Conservation (phyloP, 495 filamentous ascomycete species). For the Staphylotrichum longicolle region DNA sequence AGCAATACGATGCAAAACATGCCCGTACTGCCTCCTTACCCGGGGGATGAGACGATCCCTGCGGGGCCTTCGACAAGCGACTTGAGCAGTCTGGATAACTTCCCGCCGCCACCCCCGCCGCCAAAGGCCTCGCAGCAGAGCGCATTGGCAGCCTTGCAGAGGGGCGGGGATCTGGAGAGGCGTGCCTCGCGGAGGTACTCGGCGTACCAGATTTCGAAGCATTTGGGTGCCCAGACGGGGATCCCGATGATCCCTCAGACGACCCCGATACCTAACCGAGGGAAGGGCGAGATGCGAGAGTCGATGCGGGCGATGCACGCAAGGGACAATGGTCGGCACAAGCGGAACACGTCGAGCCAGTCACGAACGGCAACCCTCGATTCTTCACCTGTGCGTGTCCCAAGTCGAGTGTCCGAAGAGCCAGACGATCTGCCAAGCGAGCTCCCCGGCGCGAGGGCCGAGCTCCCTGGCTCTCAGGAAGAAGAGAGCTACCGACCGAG, state of each 20-base stretch:
- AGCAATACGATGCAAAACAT: conserved; percentile 67
- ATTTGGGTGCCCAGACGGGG: conserved; percentile 75
- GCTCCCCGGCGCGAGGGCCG: conserved; percentile 36
- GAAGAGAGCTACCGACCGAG: conserved; percentile 59
- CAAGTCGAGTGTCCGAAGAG: conserved; percentile 67
- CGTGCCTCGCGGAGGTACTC: conserved; percentile 91
- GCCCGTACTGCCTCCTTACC: conserved; percentile 63
- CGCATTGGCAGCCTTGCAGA: conserved; percentile 84
- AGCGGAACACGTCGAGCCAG: conserved; percentile 49
- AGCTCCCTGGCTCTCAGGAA: conserved; percentile 53
- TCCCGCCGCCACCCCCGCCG: conserved; percentile 69
- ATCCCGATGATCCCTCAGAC: conserved; percentile 84
- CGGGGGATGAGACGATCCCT: conserved; percentile 53
- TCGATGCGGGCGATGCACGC: conserved; percentile 88
- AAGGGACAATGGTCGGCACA: conserved; percentile 67
- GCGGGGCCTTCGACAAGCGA: conserved; percentile 40
- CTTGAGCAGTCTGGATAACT: conserved; percentile 49
- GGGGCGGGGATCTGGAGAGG: conserved; percentile 88
- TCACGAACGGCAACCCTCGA: conserved; percentile 47
- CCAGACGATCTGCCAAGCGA: conserved; percentile 44
- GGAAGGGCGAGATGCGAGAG: conserved; percentile 76
- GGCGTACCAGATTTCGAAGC: conserved; percentile 91
- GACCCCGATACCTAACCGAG: conserved; percentile 83
- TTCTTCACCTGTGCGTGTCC: conserved; percentile 58
- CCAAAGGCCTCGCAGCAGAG: conserved; percentile 82